A percentile compares a stretch with the other conserved stretches of the same genome.
phyloP scores from a whole-genome alignment of 1,284 basidiomycete genomes.

The Leccinum subatratum region DNA sequence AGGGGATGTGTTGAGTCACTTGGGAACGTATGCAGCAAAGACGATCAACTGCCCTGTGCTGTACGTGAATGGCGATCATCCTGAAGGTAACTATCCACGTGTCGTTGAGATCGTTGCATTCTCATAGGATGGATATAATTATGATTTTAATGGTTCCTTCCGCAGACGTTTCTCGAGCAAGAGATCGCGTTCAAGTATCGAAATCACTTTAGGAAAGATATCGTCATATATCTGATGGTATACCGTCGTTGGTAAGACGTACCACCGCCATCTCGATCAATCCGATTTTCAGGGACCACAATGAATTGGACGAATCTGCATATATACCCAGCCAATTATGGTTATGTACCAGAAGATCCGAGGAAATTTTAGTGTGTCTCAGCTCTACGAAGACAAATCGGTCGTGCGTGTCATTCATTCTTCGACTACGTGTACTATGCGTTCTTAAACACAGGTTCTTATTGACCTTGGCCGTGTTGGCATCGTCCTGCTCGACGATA shows the following conservation, averaged over 20 bases:
- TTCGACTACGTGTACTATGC: not conserved
- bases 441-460: not conserved
- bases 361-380: slow-evolving; percentile 75
- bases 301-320: slow-evolving; percentile 85
- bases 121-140: not conserved
- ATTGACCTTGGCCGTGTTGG: not conserved
- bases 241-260: slow-evolving; percentile 71
- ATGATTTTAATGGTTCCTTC: slow-evolving; percentile 1
- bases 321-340: slow-evolving; percentile 91
- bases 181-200: slow-evolving; percentile 80
- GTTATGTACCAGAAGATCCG: slow-evolving; percentile 83
- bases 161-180: slow-evolving; percentile 70
- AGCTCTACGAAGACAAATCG: slow-evolving; percentile 75
- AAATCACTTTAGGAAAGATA: slow-evolving; percentile 80
- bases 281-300: slow-evolving; percentile 59
- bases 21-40: slow-evolving; percentile 71
- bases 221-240: slow-evolving; percentile 83
- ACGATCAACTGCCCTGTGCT: slow-evolving; percentile 84
- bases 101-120: not conserved
- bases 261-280: not conserved
- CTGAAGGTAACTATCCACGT: slow-evolving; percentile 58
- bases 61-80: slow-evolving; percentile 89
- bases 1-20: slow-evolving; percentile 84
- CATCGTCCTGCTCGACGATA: slow-evolving; percentile 24
- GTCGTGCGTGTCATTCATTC: slow-evolving; percentile 45